Conservation (phyloP, 306 rosid species). For the Leucaena leucocephala region DNA sequence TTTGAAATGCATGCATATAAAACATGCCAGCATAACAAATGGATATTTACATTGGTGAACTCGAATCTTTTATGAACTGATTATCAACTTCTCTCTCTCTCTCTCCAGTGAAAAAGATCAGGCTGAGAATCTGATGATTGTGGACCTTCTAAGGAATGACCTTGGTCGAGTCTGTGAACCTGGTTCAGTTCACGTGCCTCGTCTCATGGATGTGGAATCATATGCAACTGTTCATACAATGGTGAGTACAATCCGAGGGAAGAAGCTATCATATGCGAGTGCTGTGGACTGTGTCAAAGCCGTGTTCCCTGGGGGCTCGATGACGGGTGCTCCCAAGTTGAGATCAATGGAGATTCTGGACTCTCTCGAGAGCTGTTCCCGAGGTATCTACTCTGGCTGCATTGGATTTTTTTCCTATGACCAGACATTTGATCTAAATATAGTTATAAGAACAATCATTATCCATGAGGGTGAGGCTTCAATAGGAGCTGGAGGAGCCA, state of each 20-base stretch:
- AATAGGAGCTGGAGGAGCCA: conserved; percentile 99
- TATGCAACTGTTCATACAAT: conserved; percentile 95
- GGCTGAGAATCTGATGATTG: conserved; percentile 96
- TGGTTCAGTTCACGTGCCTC: conserved; percentile 92
- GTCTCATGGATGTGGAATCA: conserved; percentile 89
- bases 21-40: conserved; percentile 16
- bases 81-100: conserved; percentile 1
- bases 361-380: conserved; percentile 72
- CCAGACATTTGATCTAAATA: conserved; percentile 91
- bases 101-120: conserved; percentile 87
- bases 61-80: conserved; percentile 27
- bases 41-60: conserved; percentile 28
- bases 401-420: conserved; percentile 92
- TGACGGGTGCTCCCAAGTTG: conserved; percentile 98
- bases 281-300: conserved; percentile 83
- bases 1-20: neutral
- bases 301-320: conserved; percentile 97
- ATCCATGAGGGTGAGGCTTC: conserved; percentile 87
- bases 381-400: conserved; percentile 94
- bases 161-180: conserved; percentile 95
- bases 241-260: conserved; percentile 94
- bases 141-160: conserved; percentile 97
- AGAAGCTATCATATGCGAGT: conserved; percentile 58
- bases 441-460: conserved; percentile 88
- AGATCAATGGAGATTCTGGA: conserved; percentile 96